Percentiles rank a stretch among this genome's conserved stretches.
Conservation (phyloP, 495 filamentous ascomycete species). For the Penicillium daleae region DNA sequence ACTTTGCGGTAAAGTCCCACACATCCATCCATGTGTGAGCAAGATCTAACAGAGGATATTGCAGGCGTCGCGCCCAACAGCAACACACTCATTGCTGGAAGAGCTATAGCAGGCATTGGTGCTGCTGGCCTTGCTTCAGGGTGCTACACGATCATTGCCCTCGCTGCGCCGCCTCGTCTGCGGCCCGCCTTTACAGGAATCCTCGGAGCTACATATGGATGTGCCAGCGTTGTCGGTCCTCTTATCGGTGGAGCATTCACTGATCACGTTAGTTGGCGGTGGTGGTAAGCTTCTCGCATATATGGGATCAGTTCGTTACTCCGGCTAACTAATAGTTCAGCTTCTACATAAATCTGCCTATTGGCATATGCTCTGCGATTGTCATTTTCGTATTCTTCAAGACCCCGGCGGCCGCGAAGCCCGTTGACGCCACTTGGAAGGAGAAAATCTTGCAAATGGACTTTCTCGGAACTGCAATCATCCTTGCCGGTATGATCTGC, state of each 20-base stretch:
- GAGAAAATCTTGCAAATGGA: constrained; percentile 43
- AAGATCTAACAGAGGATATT: neutral
- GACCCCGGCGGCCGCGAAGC: constrained; percentile 31
- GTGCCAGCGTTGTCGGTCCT: constrained; percentile 50
- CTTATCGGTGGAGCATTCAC: constrained; percentile 38
- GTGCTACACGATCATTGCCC: constrained; percentile 40
- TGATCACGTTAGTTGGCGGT: constrained; percentile 29
- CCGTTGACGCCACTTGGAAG: constrained; percentile 25
- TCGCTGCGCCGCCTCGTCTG: constrained; percentile 45
- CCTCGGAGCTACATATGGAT: constrained; percentile 49
- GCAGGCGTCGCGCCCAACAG: constrained; percentile 25
- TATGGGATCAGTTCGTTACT: neutral
- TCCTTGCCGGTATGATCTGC: constrained; percentile 36
- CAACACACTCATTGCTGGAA: constrained; percentile 65
- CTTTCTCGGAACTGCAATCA: constrained; percentile 27
- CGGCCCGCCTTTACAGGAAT: constrained; percentile 53
- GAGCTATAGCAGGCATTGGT: constrained; percentile 73
- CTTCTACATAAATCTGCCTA: constrained; percentile 60
- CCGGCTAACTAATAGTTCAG: constrained; percentile 3
- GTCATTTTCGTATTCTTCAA: constrained; percentile 48
- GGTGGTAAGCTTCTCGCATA: constrained; percentile 21
- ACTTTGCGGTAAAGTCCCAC: constrained; percentile 14
- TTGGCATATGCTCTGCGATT: constrained; percentile 44
- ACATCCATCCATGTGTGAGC: neutral
- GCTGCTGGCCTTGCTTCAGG: constrained; percentile 28